Evolutionary conservation across 805 yeast species (phyloP), one percentile per base, ranked within the genome.

Genomic region (Zygosaccharomyces siamensis): DNA sequence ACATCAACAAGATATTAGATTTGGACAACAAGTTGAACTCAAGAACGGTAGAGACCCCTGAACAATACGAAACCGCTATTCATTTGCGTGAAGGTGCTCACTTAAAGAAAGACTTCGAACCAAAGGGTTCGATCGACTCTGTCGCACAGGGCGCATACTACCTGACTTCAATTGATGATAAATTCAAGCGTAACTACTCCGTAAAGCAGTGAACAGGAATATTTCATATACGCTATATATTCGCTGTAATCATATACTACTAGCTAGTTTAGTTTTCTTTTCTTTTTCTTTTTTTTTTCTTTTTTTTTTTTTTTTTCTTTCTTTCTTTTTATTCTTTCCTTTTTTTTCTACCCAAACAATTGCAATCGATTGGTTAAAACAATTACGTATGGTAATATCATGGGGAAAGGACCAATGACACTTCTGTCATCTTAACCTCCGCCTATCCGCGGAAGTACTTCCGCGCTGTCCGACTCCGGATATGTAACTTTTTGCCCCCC

Each of bases 11-110:
- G 56, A 76, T 73, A 49, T 79, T 92, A 63, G 78, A 85, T 69
- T 73, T 93, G 56, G 81, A 83, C 63, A 63, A 76, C 62, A 81
- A 80, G 68, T 78, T 93, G 55, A 78, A 76, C 46, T 71, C 72
- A 56, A 87, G 99, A 77, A 67, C 62, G 52, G 68, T 73, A 49
- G 79, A 78, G 61, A 65, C 90, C 45, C 98, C 99, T 54, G 77
- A 77, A 63, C 82, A 85, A 62, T 93, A 89, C 72, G 86, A 89
- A 69, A 80, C 73, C 26, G 90, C 92, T 43, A 78, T 93, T 58
- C 83, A 73, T 24, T 76, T 87, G 59, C 89, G 99, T 76, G 99
- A 93, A 75, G 77, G 80, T 62, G 86, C 92, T 42, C 97, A 92
- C 67, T 73, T 89, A 68, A 78, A 88, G 71, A 88, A 89, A 72